phyloP scores from a whole-genome alignment of 495 filamentous ascomycete genomes.

The Xylaria flabelliformis region DNA sequence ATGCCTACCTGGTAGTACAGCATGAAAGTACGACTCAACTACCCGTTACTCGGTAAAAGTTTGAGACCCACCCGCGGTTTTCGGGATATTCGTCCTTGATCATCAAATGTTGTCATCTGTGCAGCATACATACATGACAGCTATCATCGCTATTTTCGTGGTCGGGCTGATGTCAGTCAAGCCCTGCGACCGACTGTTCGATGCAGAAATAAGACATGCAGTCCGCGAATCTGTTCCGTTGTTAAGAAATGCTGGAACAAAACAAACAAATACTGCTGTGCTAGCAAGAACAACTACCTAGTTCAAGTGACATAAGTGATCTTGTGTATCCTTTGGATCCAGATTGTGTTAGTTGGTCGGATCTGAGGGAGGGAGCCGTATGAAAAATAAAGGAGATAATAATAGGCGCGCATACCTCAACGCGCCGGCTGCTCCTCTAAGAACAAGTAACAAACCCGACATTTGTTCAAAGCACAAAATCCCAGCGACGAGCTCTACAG shows the following conservation, averaged over 20 bases:
- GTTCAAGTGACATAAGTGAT: not conserved
- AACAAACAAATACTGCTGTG: not conserved
- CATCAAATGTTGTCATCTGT: slow-evolving; percentile 20
- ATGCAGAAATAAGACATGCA: not conserved
- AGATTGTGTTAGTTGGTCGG: not conserved
- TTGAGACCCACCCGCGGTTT: slow-evolving; percentile 2
- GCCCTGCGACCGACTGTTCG: not conserved
- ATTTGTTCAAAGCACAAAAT: not conserved
- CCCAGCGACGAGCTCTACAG: not conserved
- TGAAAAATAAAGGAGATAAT: not conserved
- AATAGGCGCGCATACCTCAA: not conserved
- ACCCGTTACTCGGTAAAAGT: slow-evolving; percentile 1
- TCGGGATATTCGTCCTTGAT: slow-evolving; percentile 7
- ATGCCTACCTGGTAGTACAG: not conserved
- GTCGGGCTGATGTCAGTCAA: not conserved
- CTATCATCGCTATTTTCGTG: not conserved
- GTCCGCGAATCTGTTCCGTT: not conserved
- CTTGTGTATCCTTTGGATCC: not conserved
- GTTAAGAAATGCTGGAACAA: no score
- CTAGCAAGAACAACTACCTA: not conserved
- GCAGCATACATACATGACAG: slow-evolving; percentile 5
- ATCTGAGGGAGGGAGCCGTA: not conserved
- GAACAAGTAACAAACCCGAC: not conserved
- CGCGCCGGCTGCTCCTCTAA: not conserved
- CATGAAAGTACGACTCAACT: not conserved